Percentiles rank a stretch among this genome's conserved stretches.
Conservation (phyloP, 495 filamentous ascomycete genomes). For the Xylaria grammica region DNA sequence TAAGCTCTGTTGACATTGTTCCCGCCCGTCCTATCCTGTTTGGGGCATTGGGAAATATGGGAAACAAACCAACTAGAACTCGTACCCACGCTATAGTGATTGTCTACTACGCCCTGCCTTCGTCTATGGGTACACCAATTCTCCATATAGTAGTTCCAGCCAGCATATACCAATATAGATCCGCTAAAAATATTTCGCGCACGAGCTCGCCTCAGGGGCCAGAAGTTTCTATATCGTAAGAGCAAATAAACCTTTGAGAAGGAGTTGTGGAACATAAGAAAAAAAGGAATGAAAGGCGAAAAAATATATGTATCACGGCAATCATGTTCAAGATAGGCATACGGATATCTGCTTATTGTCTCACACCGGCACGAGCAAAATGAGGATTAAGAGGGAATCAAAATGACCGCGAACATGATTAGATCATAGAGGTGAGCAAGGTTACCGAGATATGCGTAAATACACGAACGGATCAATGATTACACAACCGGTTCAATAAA, state of each 20-base stretch:
- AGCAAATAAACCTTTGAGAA: not conserved
- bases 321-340: not conserved
- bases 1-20: not conserved
- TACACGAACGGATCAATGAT: no score
- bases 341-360: not conserved
- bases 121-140: not conserved
- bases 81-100: no score
- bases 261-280: not conserved
- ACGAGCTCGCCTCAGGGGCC: no score
- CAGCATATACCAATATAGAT: no score
- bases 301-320: not conserved
- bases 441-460: not conserved
- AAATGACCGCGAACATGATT: not conserved
- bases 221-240: not conserved
- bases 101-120: no score
- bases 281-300: not conserved
- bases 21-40: not conserved
- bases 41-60: not conserved
- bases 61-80: no score
- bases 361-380: not conserved
- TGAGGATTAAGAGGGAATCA: not conserved
- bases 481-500: no score
- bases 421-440: not conserved
- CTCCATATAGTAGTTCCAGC: no score
- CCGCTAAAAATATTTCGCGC: no score